Conservation (phyloP, 1,284 basidiomycete species). For the Ganoderma boninense region DNA sequence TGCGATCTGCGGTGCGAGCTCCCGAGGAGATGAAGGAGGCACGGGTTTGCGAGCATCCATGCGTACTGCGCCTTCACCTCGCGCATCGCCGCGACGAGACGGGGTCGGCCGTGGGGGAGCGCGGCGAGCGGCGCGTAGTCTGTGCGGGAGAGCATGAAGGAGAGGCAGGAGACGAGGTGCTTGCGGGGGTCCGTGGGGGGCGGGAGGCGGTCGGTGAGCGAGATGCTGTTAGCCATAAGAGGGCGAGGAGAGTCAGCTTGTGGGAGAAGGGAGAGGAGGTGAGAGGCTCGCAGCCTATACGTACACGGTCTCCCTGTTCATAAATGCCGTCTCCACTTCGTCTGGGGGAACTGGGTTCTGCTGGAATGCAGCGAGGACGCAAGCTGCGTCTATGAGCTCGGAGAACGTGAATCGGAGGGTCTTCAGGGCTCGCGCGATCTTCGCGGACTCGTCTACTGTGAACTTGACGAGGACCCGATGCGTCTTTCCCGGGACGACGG, state of each 20-base stretch:
- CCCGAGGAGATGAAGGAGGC: not conserved
- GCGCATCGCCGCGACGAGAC: not conserved
- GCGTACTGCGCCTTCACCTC: not conserved
- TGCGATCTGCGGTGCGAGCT: not conserved
- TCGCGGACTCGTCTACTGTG: not conserved
- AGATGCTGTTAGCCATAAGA: not conserved
- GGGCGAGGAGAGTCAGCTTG: not conserved
- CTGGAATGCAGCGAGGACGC: not conserved
- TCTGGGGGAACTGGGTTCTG: not conserved
- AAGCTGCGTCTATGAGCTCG: not conserved
- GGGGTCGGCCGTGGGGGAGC: not conserved
- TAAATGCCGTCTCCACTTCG: not conserved
- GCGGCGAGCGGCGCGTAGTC: not conserved
- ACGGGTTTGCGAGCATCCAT: not conserved
- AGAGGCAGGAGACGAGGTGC: not conserved
- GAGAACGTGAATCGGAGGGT: conserved; percentile 4
- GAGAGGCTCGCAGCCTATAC: not conserved
- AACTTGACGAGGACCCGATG: not conserved
- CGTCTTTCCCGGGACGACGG: not conserved
- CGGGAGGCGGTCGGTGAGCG: conserved; percentile 1
- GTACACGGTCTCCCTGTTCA: not conserved
- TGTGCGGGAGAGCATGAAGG: not conserved
- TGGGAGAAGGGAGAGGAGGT: too few relatives aligned
- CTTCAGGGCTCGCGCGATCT: not conserved
- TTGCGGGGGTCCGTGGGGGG: not conserved